Conservation (phyloP, 306 rosid species). For the Cucurbita argyrosperma region DNA sequence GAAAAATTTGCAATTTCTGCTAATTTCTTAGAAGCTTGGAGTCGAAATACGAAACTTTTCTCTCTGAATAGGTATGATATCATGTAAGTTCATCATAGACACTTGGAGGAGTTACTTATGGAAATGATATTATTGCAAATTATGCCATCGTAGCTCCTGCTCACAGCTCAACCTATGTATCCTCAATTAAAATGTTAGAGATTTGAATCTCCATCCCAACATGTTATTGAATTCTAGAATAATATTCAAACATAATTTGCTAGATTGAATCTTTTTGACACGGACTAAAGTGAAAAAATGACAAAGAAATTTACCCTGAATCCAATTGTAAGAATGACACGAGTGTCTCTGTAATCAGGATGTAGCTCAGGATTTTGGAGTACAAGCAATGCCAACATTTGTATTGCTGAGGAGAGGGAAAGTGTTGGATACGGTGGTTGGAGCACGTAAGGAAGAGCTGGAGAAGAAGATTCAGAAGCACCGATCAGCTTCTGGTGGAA, state of each 20-base stretch:
- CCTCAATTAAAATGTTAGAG: too few relatives aligned
- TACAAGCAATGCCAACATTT: slow-evolving; percentile 86
- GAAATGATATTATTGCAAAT: not conserved
- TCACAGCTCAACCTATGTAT: not conserved
- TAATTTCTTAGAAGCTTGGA: not conserved
- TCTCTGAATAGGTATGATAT: not conserved
- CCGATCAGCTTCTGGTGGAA: slow-evolving; percentile 3
- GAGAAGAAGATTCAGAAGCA: slow-evolving; percentile 37
- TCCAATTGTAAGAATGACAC: not conserved
- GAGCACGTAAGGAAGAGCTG: slow-evolving; percentile 70
- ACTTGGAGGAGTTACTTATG: too few relatives aligned
- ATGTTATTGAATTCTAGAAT: not conserved
- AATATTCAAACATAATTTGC: not conserved
- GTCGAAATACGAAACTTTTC: not conserved
- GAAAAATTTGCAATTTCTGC: not conserved
- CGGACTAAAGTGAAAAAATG: not conserved
- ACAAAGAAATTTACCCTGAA: not conserved
- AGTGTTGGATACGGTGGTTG: slow-evolving; percentile 50
- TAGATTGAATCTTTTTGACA: not conserved
- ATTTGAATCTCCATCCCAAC: too few relatives aligned
- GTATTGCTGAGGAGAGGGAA: slow-evolving; percentile 59
- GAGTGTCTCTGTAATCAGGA: slow-evolving; percentile 21
- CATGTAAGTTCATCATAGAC: not conserved
- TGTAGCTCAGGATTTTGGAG: slow-evolving; percentile 48
- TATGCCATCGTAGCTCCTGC: not conserved